Evolutionary conservation across 2,329 filamentous ascomycete genomes (phyloP).

Genomic region (Cladophialophora yegresii): DNA sequence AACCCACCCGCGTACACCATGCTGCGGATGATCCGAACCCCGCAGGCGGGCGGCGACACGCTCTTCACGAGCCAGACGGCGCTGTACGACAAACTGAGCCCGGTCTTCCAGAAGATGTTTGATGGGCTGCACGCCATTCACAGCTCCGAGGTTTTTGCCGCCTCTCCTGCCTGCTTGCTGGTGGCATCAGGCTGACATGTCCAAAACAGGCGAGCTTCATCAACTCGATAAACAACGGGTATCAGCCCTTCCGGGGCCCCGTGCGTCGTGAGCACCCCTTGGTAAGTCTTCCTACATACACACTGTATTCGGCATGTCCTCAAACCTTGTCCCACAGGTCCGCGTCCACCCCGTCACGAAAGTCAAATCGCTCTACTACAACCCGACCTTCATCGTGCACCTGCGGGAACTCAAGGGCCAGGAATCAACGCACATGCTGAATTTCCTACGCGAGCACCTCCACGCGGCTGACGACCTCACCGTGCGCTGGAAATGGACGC

Average conservation of each 20-base stretch:
- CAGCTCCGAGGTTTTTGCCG: slow-evolving; percentile 36
- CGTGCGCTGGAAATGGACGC: slow-evolving; percentile 32
- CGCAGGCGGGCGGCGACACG: slow-evolving; percentile 36
- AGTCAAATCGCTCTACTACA: slow-evolving; percentile 36
- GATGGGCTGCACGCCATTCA: slow-evolving; percentile 36
- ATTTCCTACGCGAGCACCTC: slow-evolving; percentile 36
- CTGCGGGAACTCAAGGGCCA: slow-evolving; percentile 35
- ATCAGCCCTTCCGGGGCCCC: slow-evolving; percentile 32
- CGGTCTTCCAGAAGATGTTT: slow-evolving; percentile 34
- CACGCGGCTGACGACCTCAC: slow-evolving; percentile 33
- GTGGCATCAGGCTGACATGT: neutral
- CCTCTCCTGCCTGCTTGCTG: neutral
- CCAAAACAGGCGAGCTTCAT: slow-evolving; percentile 20
- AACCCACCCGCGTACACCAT: slow-evolving; percentile 37
- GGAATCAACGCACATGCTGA: slow-evolving; percentile 32
- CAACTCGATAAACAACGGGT: slow-evolving; percentile 32
- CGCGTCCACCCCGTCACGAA: slow-evolving; percentile 37
- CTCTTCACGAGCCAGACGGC: slow-evolving; percentile 37
- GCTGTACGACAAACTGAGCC: slow-evolving; percentile 37
- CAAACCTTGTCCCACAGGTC: slow-evolving; percentile 19
- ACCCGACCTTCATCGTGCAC: slow-evolving; percentile 34
- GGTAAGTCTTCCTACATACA: slow-evolving; percentile 8
- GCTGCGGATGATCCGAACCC: slow-evolving; percentile 33
- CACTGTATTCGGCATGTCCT: neutral
- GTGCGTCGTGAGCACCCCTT: slow-evolving; percentile 32